Evolutionary conservation across 1,284 basidiomycete genomes (phyloP).

Genomic region (Rugosomyces carneus): DNA sequence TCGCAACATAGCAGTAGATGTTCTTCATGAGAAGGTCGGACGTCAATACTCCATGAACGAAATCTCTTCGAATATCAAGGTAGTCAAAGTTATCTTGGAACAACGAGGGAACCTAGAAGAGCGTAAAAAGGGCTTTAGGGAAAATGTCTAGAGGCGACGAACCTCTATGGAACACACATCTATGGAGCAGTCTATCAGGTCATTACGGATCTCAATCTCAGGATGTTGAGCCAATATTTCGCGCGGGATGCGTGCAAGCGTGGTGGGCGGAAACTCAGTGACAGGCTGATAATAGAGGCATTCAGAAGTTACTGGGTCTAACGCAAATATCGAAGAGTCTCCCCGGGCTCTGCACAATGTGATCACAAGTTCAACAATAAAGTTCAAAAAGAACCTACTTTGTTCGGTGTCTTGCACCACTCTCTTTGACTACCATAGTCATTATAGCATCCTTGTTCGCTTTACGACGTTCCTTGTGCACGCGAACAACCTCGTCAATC

Average conservation of each 20-base stretch:
- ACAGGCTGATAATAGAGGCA: constrained; percentile 77
- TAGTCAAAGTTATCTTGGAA: constrained; percentile 99
- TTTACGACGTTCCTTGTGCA: constrained; percentile 84
- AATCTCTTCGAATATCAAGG: constrained; percentile 85
- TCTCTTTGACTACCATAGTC: constrained; percentile 90
- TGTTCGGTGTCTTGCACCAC: constrained; percentile 64
- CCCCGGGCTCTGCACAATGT: constrained; percentile 47
- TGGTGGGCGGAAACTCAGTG: constrained; percentile 56
- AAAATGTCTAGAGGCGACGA: constrained; percentile 12
- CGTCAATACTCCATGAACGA: constrained; percentile 94
- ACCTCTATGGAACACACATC: constrained; percentile 93
- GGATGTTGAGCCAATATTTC: constrained; percentile 63
- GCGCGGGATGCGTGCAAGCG: constrained; percentile 56
- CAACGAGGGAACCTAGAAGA: constrained; percentile 79
- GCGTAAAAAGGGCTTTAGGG: neutral
- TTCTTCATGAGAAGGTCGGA: constrained; percentile 95
- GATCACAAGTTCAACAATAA: constrained; percentile 5
- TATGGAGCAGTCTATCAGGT: constrained; percentile 84
- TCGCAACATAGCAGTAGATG: constrained; percentile 84
- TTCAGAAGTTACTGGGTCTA: constrained; percentile 70
- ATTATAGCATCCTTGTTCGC: constrained; percentile 91
- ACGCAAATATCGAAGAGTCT: constrained; percentile 68
- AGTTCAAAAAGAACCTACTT: constrained; percentile 41
- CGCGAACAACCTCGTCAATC: constrained; percentile 83
- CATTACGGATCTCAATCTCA: constrained; percentile 80